Percentiles rank a stretch among this genome's conserved stretches.
Conservation (phyloP, 306 rosid species). For the Sesbania bispinosa region DNA sequence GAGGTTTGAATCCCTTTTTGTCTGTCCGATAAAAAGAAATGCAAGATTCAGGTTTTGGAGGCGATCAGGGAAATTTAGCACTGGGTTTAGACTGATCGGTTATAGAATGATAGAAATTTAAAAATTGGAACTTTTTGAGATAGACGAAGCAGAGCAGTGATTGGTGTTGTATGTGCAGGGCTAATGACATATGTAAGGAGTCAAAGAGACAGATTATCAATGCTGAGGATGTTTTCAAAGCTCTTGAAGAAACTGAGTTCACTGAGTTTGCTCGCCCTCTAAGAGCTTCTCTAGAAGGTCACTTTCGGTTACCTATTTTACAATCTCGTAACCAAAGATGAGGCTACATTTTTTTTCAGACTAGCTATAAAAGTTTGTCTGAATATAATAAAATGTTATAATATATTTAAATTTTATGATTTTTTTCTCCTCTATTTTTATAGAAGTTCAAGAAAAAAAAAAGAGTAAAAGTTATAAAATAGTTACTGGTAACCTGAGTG, state of each 20-base stretch:
- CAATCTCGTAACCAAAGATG: neutral
- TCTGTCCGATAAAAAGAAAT: neutral
- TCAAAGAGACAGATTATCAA: constrained; percentile 82
- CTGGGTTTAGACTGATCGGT: neutral
- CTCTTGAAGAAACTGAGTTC: constrained; percentile 87
- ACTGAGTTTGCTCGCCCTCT: constrained; percentile 68
- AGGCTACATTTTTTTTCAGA: neutral
- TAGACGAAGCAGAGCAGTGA: neutral
- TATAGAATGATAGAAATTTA: neutral
- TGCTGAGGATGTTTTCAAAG: constrained; percentile 75
- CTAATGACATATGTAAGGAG: constrained; percentile 90
- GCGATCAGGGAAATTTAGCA: neutral
- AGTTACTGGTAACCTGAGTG: neutral
- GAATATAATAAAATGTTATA: neutral
- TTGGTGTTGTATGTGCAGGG: constrained; percentile 45
- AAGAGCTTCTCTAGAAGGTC: constrained; percentile 69
- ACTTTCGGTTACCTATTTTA: neutral
- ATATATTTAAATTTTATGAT: neutral
- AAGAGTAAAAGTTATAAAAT: neutral
- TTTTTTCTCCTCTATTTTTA: neutral
- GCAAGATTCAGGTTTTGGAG: neutral
- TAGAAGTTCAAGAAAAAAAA: neutral
- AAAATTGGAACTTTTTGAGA: neutral
- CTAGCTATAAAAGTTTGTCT: neutral
- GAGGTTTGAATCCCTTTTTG: neutral